Evolutionary conservation across 805 yeast genomes (phyloP).

Genomic region (Lipomyces sp.): DNA sequence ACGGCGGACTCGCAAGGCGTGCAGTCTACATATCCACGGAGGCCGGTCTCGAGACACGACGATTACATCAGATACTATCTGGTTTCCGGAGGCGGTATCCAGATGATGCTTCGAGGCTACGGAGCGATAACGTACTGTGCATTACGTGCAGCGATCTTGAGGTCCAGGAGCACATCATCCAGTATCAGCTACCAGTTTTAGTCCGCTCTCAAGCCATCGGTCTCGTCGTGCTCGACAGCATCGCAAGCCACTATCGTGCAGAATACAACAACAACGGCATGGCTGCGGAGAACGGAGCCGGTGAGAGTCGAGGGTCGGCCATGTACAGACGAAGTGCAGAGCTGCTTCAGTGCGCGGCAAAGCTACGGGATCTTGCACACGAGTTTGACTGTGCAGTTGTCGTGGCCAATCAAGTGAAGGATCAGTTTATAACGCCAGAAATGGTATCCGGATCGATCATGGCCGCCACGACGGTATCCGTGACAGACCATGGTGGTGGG

Average conservation of each 20-base stretch:
- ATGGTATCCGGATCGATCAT: not conserved
- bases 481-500: not conserved
- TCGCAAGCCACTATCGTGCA: constrained; percentile 71
- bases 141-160: constrained; percentile 66
- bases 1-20: constrained; percentile 48
- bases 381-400: constrained; percentile 57
- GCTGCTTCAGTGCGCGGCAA: constrained; percentile 42
- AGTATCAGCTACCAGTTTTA: constrained; percentile 64
- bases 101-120: constrained; percentile 22
- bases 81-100: constrained; percentile 31
- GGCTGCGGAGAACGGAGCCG: constrained; percentile 29
- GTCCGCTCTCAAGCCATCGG: constrained; percentile 46
- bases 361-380: constrained; percentile 50
- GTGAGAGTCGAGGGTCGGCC: constrained; percentile 33
- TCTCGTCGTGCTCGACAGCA: constrained; percentile 71
- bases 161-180: constrained; percentile 67
- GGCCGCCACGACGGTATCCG: constrained; percentile 4
- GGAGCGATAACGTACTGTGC: constrained; percentile 45
- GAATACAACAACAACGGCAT: no score
- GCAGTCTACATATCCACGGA: constrained; percentile 82
- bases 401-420: constrained; percentile 77
- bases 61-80: constrained; percentile 52
- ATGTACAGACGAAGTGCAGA: constrained; percentile 34
- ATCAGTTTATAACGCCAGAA: constrained; percentile 35
- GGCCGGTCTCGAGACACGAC: constrained; percentile 60